Evolutionary conservation across 306 rosid genomes (phyloP).

Genomic region (Cucurbita argyrosperma): DNA sequence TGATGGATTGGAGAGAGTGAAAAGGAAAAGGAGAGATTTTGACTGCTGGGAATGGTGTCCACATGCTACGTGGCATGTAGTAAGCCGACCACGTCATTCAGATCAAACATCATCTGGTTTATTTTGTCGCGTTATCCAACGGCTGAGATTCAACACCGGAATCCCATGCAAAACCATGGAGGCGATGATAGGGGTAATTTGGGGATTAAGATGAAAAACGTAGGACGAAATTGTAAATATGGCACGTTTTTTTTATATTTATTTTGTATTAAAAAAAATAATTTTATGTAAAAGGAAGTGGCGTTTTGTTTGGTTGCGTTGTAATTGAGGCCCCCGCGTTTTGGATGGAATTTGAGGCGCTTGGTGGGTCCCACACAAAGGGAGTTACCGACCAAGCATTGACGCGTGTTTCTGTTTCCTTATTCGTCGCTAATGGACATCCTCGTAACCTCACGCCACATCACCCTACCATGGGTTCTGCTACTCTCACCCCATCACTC

Average conservation of each 20-base stretch:
- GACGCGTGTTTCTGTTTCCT: constrained; percentile 6
- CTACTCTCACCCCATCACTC: not conserved
- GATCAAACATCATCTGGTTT: not conserved
- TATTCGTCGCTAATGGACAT: not conserved
- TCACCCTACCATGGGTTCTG: not conserved
- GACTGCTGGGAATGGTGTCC: not conserved
- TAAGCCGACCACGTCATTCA: not conserved
- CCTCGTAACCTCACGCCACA: not conserved
- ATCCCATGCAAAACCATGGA: not conserved
- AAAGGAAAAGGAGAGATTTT: not conserved
- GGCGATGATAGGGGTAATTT: not conserved
- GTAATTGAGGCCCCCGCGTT: not conserved
- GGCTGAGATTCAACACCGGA: not conserved
- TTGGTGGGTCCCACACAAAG: not conserved
- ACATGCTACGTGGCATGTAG: not conserved
- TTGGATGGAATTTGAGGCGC: not conserved
- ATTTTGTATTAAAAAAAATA: not conserved
- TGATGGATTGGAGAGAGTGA: not conserved
- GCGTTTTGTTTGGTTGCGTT: not conserved
- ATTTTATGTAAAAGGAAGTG: not conserved
- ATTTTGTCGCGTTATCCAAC: not conserved
- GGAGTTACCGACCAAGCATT: not conserved
- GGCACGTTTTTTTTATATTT: not conserved
- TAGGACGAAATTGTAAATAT: not conserved
- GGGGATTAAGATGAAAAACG: not conserved